Evolutionary conservation across 495 filamentous ascomycete species (phyloP).

Genomic region (Neurospora sp.): DNA sequence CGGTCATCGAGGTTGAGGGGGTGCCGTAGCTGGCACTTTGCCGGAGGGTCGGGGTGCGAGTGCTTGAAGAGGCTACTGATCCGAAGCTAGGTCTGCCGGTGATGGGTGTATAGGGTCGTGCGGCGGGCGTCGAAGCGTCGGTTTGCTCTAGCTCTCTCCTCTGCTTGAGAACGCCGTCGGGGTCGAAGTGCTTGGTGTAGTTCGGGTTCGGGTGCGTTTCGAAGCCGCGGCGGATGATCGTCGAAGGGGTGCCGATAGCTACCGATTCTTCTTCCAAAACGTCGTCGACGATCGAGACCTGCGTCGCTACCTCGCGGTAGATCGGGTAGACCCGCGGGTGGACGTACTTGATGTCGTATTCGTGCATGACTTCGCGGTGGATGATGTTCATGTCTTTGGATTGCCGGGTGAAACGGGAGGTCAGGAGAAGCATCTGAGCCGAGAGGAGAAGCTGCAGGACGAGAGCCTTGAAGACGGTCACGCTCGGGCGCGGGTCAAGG

Average conservation of each 20-base stretch:
- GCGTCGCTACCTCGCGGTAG: conserved; percentile 75
- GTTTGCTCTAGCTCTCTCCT: neutral
- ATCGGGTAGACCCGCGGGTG: conserved; percentile 75
- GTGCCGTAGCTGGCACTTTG: conserved; percentile 1
- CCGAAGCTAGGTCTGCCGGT: conserved; percentile 1
- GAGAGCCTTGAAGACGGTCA: conserved; percentile 73
- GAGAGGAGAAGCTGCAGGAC: conserved; percentile 63
- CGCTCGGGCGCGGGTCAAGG: conserved; percentile 68
- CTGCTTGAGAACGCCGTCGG: conserved; percentile 35
- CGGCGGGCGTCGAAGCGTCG: neutral
- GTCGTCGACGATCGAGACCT: conserved; percentile 44
- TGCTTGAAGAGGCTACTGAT: conserved; percentile 20
- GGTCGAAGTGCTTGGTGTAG: conserved; percentile 70
- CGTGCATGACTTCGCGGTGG: conserved; percentile 82
- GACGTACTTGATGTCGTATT: conserved; percentile 94
- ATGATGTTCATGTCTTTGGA: conserved; percentile 74
- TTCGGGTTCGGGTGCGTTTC: conserved; percentile 80
- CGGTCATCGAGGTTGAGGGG: conserved; percentile 2
- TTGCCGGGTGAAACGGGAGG: conserved; percentile 66
- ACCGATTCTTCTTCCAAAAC: conserved; percentile 46
- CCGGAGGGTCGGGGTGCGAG: neutral
- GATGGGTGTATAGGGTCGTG: neutral
- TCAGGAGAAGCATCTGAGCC: conserved; percentile 62
- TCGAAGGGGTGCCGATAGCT: conserved; percentile 64
- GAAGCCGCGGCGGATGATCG: conserved; percentile 72